phyloP scores from a whole-genome alignment of 352 stramenopile species.

The Globisporangium recalcitrans region DNA sequence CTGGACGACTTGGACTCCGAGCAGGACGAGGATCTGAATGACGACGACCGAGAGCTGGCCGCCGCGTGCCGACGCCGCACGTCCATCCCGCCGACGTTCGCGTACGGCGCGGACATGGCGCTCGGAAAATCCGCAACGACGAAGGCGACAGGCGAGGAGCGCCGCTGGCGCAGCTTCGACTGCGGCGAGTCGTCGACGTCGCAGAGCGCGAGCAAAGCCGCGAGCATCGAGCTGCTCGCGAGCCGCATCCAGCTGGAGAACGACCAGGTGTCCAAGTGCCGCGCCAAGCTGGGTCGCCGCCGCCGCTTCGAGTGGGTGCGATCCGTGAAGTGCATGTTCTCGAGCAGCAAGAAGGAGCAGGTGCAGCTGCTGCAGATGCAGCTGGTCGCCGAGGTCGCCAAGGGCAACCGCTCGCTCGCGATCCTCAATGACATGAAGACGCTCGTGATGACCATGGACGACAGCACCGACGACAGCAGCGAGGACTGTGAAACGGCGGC shows the following conservation, averaged over 20 bases:
- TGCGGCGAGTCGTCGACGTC: constrained; percentile 22
- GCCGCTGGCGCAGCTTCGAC: constrained; percentile 64
- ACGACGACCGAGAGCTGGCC: constrained; percentile 23
- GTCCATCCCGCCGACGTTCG: constrained; percentile 62
- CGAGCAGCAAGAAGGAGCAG: constrained; percentile 44
- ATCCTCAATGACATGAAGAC: constrained; percentile 37
- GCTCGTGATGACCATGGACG: constrained; percentile 30
- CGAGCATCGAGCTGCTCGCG: constrained; percentile 29
- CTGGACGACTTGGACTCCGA: constrained; percentile 14
- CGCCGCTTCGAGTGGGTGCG: constrained; percentile 37
- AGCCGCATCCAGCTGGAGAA: constrained; percentile 51
- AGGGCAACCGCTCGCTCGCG: constrained; percentile 52
- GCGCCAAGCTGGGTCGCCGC: constrained; percentile 33
- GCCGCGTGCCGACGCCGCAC: constrained; percentile 41
- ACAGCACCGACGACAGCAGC: constrained; percentile 6
- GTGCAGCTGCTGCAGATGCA: constrained; percentile 65
- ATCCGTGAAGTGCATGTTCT: constrained; percentile 41
- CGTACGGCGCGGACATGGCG: constrained; percentile 21
- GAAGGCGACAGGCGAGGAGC: constrained; percentile 25
- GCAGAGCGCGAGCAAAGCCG: constrained; percentile 23
- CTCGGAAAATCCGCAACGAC: constrained; percentile 27
- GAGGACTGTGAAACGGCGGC: constrained; percentile 15
- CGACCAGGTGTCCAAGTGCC: constrained; percentile 34
- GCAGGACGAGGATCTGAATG: constrained; percentile 13
- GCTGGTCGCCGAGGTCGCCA: constrained; percentile 59